Conservation (phyloP, 2,329 filamentous ascomycete genomes). For the Ophiocordyceps robertsii region DNA sequence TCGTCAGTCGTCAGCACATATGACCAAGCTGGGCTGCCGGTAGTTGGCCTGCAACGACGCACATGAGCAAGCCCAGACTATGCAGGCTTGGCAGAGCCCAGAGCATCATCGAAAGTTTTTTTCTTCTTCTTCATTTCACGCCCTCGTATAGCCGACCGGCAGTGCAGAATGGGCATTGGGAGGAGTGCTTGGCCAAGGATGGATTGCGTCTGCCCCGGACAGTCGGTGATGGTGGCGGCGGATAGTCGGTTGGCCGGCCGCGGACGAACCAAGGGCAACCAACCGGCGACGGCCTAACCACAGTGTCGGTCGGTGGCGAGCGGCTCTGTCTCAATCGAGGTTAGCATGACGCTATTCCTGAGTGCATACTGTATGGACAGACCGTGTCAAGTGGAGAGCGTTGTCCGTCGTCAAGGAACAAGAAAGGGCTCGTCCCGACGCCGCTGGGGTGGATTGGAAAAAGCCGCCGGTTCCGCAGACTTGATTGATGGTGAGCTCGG, state of each 20-base stretch:
- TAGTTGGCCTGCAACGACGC: neutral
- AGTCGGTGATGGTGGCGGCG: neutral
- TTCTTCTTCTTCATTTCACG: neutral
- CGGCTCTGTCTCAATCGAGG: constrained; percentile 1
- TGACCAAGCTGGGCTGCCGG: neutral
- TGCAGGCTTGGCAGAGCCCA: neutral
- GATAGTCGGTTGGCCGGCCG: neutral
- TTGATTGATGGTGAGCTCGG: neutral
- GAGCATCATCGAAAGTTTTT: neutral
- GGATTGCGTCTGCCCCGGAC: no score
- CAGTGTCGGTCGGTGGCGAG: constrained; percentile 3
- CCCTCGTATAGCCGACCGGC: neutral
- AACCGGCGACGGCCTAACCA: constrained; percentile 3
- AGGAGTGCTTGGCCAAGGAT: no score
- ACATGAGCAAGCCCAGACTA: neutral
- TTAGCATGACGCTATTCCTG: constrained; percentile 1
- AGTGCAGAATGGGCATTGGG: no score
- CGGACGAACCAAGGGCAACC: neutral
- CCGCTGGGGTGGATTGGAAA: neutral
- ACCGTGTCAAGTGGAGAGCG: neutral
- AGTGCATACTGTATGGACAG: neutral
- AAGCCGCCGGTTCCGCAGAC: no score
- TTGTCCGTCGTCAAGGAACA: neutral
- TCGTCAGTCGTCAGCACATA: neutral
- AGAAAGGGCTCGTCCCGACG: neutral